These are phyloP conservation scores for Penstemon barbatus DNA, from an alignment of 257 asterid species.

Conservation along the genomic window DNA sequence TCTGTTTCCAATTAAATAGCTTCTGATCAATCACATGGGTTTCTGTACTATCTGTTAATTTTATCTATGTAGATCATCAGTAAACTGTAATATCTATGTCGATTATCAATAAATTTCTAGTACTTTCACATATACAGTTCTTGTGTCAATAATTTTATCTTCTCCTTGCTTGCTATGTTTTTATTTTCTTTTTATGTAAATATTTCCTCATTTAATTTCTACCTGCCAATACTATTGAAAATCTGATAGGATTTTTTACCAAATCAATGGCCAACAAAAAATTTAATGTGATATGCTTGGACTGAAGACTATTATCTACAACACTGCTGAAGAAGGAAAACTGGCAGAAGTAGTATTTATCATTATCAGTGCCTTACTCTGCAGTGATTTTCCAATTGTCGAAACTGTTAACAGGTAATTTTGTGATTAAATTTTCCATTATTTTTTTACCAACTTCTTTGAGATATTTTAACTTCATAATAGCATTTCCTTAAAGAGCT, in stretches of 20 bases:
- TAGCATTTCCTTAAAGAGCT: conserved; percentile 1
- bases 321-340: conserved; percentile 6
- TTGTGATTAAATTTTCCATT: background rate
- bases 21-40: conserved; percentile 31
- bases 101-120: background rate
- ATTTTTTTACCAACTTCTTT: background rate
- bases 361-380: background rate
- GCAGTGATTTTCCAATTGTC: background rate
- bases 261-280: background rate
- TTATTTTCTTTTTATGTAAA: background rate
- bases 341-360: background rate
- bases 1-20: conserved; percentile 30
- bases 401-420: conserved; percentile 1
- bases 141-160: conserved; percentile 1
- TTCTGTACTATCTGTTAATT: background rate
- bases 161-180: background rate
- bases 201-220: conserved; percentile 4
- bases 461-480: conserved; percentile 10
- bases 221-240: background rate
- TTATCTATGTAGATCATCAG: conserved; percentile 3
- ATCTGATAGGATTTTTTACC: background rate
- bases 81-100: too few relatives aligned
- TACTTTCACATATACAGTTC: conserved; percentile 2
- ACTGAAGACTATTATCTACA: background rate
- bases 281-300: conserved; percentile 12